Evolutionary conservation across 257 asterid genomes (phyloP).

Genomic region (Nicotiana undulata): DNA sequence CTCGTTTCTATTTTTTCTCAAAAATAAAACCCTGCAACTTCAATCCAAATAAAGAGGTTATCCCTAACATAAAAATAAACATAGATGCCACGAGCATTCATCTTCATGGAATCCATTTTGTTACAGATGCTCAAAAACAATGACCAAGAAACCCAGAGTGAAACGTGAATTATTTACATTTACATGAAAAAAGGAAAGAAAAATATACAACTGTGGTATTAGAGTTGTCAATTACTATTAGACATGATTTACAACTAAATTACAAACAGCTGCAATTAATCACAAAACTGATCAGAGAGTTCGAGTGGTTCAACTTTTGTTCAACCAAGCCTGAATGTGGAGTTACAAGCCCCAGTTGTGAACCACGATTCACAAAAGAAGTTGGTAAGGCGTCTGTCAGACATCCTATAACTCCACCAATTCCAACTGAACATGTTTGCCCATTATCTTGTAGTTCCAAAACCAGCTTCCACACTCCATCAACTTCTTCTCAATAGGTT

Average conservation of each 20-base stretch:
- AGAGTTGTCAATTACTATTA: conserved; percentile 6
- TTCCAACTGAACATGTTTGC: conserved; percentile 61
- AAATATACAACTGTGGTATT: neutral
- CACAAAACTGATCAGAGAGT: conserved; percentile 10
- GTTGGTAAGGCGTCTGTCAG: conserved; percentile 1
- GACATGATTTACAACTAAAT: conserved; percentile 27
- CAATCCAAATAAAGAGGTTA: neutral
- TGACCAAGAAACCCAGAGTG: neutral
- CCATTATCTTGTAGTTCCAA: conserved; percentile 68
- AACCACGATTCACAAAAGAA: conserved; percentile 57
- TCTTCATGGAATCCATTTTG: neutral
- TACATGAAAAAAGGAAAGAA: neutral
- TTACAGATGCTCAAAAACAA: neutral
- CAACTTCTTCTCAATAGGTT: conserved; percentile 51
- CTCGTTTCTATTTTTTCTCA: neutral
- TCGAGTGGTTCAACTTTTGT: conserved; percentile 66
- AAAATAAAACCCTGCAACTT: neutral
- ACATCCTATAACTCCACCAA: conserved; percentile 46
- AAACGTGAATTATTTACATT: neutral
- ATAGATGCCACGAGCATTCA: neutral
- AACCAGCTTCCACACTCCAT: conserved; percentile 90
- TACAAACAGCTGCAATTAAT: conserved; percentile 18
- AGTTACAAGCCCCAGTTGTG: conserved; percentile 33
- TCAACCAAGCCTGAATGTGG: conserved; percentile 40
- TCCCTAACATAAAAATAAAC: neutral